Evolutionary conservation across 1,284 basidiomycete genomes (phyloP).

Genomic region (Ceratobasidium sp.): DNA sequence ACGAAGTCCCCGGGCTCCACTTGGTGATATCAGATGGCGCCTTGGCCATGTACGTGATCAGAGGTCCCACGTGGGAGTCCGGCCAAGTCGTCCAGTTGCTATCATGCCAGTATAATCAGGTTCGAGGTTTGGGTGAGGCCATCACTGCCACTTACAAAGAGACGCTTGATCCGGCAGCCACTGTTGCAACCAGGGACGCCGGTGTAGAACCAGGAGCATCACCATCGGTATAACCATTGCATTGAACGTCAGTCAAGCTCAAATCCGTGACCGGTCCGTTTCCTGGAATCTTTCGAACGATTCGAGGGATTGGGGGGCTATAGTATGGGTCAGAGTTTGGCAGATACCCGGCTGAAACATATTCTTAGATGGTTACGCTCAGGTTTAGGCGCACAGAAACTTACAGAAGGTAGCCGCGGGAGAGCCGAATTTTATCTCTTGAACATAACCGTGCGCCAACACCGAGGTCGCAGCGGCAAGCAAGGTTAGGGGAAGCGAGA

Average conservation of each 20-base stretch:
- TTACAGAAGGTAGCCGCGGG: constrained; percentile 15
- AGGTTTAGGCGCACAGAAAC: constrained; percentile 34
- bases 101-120: background rate
- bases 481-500: background rate
- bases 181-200: constrained; percentile 55
- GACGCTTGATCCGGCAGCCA: constrained; percentile 56
- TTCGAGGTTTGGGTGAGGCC: background rate
- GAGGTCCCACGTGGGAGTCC: constrained; percentile 50
- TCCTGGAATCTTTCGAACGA: constrained; percentile 54
- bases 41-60: constrained; percentile 60
- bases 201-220: constrained; percentile 54
- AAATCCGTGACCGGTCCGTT: constrained; percentile 47
- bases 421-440: constrained; percentile 47
- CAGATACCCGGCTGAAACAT: constrained; percentile 46
- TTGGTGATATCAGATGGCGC: constrained; percentile 55
- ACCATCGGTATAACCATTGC: constrained; percentile 50
- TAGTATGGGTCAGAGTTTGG: constrained; percentile 53
- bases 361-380: too few species aligned
- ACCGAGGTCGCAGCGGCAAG: constrained; percentile 36
- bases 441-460: constrained; percentile 52
- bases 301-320: constrained; percentile 54
- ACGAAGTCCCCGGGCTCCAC: constrained; percentile 53
- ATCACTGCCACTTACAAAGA: background rate
- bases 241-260: constrained; percentile 45
- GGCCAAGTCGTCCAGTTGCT: constrained; percentile 37